Evolutionary conservation across 148 eudicot genomes (phyloP), one percentile per base, ranked within the genome.

Genomic region (Vaccinium myrtillus): DNA sequence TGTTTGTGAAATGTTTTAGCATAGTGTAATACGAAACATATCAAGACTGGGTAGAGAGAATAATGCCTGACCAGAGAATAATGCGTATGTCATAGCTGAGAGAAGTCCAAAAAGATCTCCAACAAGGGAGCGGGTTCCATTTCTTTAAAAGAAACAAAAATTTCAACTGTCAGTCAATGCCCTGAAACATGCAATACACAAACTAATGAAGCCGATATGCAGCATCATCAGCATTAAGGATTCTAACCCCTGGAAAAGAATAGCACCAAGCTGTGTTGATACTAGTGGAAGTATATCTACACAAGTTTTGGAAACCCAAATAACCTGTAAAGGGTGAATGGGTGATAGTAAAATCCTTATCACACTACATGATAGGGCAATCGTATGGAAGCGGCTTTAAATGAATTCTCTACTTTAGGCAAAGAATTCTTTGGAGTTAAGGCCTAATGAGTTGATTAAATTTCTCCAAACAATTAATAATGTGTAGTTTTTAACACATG

Each of bases 71-170:
- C 99, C 98, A 77, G 99, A 95, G 89, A 97, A 97, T 48, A 97
- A 92, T 53, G 98, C 98, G 87, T 97, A 95, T 27, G 93, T 69
- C 91, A 97, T 46, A 78, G 99, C 99, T 84, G 99, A 97, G 83
- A 92, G 91, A 87, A 95, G 98, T 85, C 99, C 98, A 90, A 97
- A 95, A 77, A 97, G 92, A 90, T 97, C 98, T 61, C 99, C 99
- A 58, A 89, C 80, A 78, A 97, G 93, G 50, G 98, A 92, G 85
- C 88, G 99, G 67, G 92, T 87, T 75, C 94, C 92, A 83, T 86
- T 87, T 83, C 98, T 96, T 91, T 75, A 91, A 87, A 89, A 90
- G 88, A 88, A 90, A 89, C 84, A 86, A 86, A 88, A 86, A 75
- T 81, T 88, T 86, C 73, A 88, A 90, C 85, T 78, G 86, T 90